Conservation (phyloP, 2,329 filamentous ascomycete genomes). For the Pseudonectria buxi region DNA sequence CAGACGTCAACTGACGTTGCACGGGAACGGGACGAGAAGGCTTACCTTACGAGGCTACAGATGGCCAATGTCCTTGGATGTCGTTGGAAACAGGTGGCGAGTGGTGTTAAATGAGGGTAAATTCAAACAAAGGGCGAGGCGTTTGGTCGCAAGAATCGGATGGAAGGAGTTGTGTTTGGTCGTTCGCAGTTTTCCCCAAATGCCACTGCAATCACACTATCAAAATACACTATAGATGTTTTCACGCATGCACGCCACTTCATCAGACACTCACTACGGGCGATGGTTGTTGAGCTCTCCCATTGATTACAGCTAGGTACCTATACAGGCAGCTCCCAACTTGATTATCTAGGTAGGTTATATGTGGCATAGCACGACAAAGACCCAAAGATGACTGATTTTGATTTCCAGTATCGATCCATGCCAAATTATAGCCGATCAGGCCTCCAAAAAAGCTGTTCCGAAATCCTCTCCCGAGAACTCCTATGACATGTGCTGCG, state of each 20-base stretch:
- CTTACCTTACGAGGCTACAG: neutral
- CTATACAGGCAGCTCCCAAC: conserved; percentile 12
- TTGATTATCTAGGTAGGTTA: conserved; percentile 18
- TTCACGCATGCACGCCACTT: too few species aligned
- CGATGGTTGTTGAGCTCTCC: neutral
- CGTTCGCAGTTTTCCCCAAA: neutral
- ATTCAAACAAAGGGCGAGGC: conserved; percentile 14
- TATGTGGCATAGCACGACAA: conserved; percentile 5
- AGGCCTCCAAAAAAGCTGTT: conserved; percentile 10
- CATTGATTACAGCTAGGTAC: conserved; percentile 5
- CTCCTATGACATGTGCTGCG: neutral
- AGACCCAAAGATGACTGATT: conserved; percentile 15
- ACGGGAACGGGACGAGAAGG: neutral
- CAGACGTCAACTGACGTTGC: too few species aligned
- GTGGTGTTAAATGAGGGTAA: conserved; percentile 10
- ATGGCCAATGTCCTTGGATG: too few species aligned
- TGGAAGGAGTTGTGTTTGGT: conserved; percentile 1
- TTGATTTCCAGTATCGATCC: conserved; percentile 16
- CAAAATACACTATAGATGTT: too few species aligned
- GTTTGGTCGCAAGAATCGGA: conserved; percentile 11
- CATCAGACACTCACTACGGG: too few species aligned
- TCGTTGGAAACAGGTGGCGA: neutral
- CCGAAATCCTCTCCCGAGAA: neutral
- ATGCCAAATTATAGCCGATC: conserved; percentile 14
- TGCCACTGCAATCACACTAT: too few species aligned